Conservation (phyloP, 176 grass and related monocot species). For the Eragrostis curvula region DNA sequence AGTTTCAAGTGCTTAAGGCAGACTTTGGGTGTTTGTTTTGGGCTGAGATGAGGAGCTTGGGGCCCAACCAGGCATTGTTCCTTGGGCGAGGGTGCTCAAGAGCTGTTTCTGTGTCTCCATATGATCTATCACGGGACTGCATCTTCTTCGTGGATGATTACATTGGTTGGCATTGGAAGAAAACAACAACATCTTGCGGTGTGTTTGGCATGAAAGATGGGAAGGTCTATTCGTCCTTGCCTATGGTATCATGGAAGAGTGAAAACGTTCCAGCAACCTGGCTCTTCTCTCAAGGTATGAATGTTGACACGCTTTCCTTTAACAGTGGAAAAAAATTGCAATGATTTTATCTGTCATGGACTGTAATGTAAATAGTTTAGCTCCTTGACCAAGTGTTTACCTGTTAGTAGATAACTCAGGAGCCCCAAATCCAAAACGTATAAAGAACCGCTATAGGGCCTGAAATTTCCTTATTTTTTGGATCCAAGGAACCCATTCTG, state of each 20-base stretch:
- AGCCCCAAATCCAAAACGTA: no score
- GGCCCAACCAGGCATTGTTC: not conserved
- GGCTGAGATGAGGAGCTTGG: not conserved
- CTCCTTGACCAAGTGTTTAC: no score
- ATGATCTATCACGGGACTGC: not conserved
- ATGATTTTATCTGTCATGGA: no score
- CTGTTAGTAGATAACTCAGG: no score
- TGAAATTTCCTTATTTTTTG: no score
- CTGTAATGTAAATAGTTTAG: no score
- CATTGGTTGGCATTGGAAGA: not conserved
- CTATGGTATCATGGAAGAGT: slow-evolving; percentile 15
- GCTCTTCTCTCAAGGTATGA: not conserved
- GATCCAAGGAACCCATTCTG: no score
- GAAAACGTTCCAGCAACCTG: not conserved
- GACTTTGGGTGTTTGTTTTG: not conserved
- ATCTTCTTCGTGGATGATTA: slow-evolving; percentile 10
- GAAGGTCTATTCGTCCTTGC: not conserved
- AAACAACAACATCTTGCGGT: not conserved
- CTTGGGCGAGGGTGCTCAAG: slow-evolving; percentile 9
- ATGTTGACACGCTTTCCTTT: not conserved
- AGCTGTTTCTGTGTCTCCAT: not conserved
- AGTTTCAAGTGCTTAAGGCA: not conserved
- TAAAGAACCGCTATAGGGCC: no score
- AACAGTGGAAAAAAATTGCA: not conserved
- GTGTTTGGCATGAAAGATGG: slow-evolving; percentile 13